phyloP scores from a whole-genome alignment of 192 early-diverging fungal genomes.

The Coemansia sp. region DNA sequence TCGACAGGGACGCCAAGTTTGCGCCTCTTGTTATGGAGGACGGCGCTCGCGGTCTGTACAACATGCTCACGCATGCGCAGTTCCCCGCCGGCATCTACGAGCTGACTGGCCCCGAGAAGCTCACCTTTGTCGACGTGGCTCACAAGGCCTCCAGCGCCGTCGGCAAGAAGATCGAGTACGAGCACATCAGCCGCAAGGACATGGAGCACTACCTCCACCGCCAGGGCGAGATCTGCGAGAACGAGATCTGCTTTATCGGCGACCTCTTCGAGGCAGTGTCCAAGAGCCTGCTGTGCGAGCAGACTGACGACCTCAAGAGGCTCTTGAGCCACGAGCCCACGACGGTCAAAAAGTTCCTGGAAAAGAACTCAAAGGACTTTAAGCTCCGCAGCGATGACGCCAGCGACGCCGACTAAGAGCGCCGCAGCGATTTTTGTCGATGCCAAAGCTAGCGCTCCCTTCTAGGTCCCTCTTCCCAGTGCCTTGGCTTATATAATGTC shows the following conservation, averaged over 20 bases:
- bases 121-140: constrained; percentile 23
- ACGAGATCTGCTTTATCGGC: constrained; percentile 28
- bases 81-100: constrained; percentile 38
- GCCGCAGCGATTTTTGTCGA: background rate
- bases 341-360: constrained; percentile 31
- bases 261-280: constrained; percentile 37
- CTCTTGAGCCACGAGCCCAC: constrained; percentile 42
- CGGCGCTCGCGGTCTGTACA: constrained; percentile 33
- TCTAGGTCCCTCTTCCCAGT: background rate
- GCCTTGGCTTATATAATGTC: too few species aligned
- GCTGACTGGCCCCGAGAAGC: constrained; percentile 33
- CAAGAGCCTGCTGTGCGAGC: constrained; percentile 20
- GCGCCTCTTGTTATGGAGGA: constrained; percentile 32
- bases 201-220: constrained; percentile 31
- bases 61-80: constrained; percentile 38
- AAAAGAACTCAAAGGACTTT: constrained; percentile 46
- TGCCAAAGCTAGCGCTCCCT: background rate
- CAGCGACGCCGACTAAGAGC: background rate
- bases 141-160: constrained; percentile 23
- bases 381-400: constrained; percentile 19
- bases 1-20: constrained; percentile 24
- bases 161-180: constrained; percentile 28
- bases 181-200: constrained; percentile 28
- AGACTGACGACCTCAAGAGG: constrained; percentile 30
- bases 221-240: constrained; percentile 16